phyloP scores from a whole-genome alignment of 164 flowering plant genomes.

The Euptelea pleiosperma region DNA sequence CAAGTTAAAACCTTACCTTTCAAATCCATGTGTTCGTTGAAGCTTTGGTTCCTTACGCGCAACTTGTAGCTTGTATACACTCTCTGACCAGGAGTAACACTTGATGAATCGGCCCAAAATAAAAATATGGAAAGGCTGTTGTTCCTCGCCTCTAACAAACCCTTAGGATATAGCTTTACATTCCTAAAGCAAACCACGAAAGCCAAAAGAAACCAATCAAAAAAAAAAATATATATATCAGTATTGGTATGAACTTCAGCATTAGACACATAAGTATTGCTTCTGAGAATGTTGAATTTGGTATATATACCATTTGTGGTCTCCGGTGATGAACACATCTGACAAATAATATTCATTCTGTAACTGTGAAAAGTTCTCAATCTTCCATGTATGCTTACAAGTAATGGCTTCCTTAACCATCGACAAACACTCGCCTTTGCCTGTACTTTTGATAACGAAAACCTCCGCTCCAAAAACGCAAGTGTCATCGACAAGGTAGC shows the following conservation, averaged over 20 bases:
- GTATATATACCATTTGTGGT: slow-evolving; percentile 40
- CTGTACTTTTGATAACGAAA: slow-evolving; percentile 2
- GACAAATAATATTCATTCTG: slow-evolving; percentile 25
- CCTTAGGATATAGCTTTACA: no score
- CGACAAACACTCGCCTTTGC: slow-evolving; percentile 3
- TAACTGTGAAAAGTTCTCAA: slow-evolving; percentile 24
- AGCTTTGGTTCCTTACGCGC: slow-evolving; percentile 29
- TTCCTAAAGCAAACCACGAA: slow-evolving; percentile 45
- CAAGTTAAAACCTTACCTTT: no score
- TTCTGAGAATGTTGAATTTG: neutral
- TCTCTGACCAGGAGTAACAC: slow-evolving; percentile 26
- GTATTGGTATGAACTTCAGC: no score
- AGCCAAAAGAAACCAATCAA: no score
- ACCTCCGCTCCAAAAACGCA: slow-evolving; percentile 24
- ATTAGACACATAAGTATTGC: no score
- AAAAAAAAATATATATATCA: no score
- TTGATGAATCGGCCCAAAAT: slow-evolving; percentile 29
- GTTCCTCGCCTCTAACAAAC: slow-evolving; percentile 24
- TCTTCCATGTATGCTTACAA: slow-evolving; percentile 3
- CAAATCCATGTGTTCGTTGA: no score
- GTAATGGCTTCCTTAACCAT: neutral
- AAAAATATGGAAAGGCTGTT: slow-evolving; percentile 33
- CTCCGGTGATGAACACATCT: slow-evolving; percentile 28
- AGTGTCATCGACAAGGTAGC: slow-evolving; percentile 18
- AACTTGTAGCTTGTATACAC: slow-evolving; percentile 35